A percentile compares a stretch with the other conserved stretches of the same genome.
These are phyloP conservation scores for Lentinus tigrinus DNA, from an alignment of 768 basidiomycete genomes.

Conservation along the genomic window DNA sequence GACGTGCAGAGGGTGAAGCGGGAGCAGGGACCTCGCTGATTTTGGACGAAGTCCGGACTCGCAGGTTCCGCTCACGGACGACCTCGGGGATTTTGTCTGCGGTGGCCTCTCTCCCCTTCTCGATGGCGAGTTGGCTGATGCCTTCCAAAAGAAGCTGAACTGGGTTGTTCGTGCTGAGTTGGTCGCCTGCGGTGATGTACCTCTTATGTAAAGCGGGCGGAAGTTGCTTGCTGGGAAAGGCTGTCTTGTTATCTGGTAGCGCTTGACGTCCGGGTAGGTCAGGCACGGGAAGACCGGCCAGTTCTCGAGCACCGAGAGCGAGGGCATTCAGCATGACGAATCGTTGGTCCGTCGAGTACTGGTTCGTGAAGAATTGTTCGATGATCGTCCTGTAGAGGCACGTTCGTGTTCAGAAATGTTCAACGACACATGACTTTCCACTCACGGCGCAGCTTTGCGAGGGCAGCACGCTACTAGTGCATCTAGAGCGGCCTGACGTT, in stretches of 20 bases:
- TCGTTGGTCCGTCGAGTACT: slow-evolving; percentile 87
- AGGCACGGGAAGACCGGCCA: slow-evolving; percentile 49
- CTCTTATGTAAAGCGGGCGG: slow-evolving; percentile 69
- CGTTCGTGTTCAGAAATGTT: neutral
- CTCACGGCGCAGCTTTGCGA: slow-evolving; percentile 76
- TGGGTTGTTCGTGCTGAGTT: slow-evolving; percentile 30
- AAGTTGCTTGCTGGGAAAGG: slow-evolving; percentile 82
- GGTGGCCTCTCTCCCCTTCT: slow-evolving; percentile 53
- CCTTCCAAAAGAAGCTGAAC: slow-evolving; percentile 61
- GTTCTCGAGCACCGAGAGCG: slow-evolving; percentile 81
- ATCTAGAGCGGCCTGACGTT: slow-evolving; percentile 72
- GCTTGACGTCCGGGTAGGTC: slow-evolving; percentile 3
- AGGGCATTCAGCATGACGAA: slow-evolving; percentile 84
- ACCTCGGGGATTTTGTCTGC: slow-evolving; percentile 59
- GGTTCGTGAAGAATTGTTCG: slow-evolving; percentile 92
- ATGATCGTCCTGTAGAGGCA: slow-evolving; percentile 60
- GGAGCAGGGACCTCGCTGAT: slow-evolving; percentile 42
- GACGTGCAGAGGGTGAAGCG: slow-evolving; percentile 5
- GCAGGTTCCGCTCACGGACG: slow-evolving; percentile 72
- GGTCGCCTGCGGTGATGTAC: slow-evolving; percentile 50
- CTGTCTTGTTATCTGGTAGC: slow-evolving; percentile 32
- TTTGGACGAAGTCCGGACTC: slow-evolving; percentile 50
- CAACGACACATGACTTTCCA: slow-evolving; percentile 14
- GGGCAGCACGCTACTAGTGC: slow-evolving; percentile 85
- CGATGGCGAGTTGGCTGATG: slow-evolving; percentile 62